phyloP scores from a whole-genome alignment of 345 rosid species.

The Fremontodendron californicum region DNA sequence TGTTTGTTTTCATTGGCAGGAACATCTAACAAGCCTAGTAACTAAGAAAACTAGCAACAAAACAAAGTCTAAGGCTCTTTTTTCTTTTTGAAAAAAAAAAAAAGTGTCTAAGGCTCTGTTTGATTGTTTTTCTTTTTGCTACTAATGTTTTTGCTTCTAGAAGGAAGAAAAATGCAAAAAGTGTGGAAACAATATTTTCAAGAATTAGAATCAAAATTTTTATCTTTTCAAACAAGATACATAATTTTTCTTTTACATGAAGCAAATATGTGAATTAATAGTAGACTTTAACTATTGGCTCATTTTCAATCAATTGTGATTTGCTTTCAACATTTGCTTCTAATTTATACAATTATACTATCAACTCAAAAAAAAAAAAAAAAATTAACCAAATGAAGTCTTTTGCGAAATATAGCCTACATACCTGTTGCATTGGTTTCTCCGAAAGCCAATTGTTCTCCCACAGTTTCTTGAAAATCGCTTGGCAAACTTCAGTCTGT shows the following conservation, averaged over 20 bases:
- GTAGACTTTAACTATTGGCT: not conserved
- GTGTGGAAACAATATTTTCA: not conserved
- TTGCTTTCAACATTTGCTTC: not conserved
- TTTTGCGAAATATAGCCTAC: not conserved
- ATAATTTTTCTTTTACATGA: not conserved
- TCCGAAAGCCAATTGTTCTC: slow-evolving; percentile 86
- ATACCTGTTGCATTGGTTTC: slow-evolving; percentile 83
- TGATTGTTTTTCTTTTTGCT: not conserved
- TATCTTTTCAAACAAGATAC: not conserved
- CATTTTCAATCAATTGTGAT: not conserved
- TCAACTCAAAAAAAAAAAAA: not conserved
- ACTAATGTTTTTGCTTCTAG: not conserved
- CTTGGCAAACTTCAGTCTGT: slow-evolving; percentile 91
- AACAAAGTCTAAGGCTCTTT: not conserved
- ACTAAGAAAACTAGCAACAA: not conserved
- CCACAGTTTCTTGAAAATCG: slow-evolving; percentile 68
- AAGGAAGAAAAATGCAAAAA: not conserved
- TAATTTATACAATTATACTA: not conserved
- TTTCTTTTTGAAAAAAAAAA: not conserved
- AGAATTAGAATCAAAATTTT: not conserved
- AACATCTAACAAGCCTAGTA: not conserved
- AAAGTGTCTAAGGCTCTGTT: not conserved
- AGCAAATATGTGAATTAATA: not conserved
- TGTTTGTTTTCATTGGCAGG: not conserved
- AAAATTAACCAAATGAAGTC: not conserved